phyloP scores from a whole-genome alignment of 768 basidiomycete genomes.

The Boletus eberwhitei region DNA sequence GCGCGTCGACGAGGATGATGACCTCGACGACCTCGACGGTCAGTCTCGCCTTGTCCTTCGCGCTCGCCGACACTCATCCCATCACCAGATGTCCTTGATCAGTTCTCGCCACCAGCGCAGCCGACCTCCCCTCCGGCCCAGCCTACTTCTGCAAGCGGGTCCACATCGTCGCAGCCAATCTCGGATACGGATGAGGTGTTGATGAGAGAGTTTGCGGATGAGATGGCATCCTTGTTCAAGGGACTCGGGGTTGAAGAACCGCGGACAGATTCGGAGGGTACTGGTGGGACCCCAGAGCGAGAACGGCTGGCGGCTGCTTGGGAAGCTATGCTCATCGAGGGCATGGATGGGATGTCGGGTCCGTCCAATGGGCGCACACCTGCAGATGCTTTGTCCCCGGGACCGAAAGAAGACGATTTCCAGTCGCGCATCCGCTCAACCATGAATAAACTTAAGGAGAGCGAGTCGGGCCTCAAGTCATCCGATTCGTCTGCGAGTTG shows the following conservation, averaged over 20 bases:
- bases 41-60: neutral
- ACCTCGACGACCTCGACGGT: conserved; percentile 45
- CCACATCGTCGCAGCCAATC: conserved; percentile 17
- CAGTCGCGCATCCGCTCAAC: conserved; percentile 68
- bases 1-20: conserved; percentile 35
- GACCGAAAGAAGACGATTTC: conserved; percentile 42
- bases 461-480: conserved; percentile 43
- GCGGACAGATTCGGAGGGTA: conserved; percentile 14
- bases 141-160: conserved; percentile 14
- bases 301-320: conserved; percentile 56
- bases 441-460: conserved; percentile 70
- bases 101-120: conserved; percentile 33
- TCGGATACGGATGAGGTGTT: conserved; percentile 8
- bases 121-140: conserved; percentile 9
- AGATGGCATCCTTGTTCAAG: conserved; percentile 45
- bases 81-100: conserved; percentile 46
- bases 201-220: conserved; percentile 34
- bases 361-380: conserved; percentile 5
- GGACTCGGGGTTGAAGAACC: conserved; percentile 13
- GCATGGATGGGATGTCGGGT: conserved; percentile 40
- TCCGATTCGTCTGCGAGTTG: conserved; percentile 6
- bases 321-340: conserved; percentile 70
- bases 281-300: conserved; percentile 19
- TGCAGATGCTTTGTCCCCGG: neutral
- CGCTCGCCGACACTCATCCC: conserved; percentile 7